Percentiles rank a stretch among this genome's conserved stretches.
Conservation (phyloP, 768 basidiomycete genomes). For the Boletus pseudopeckii region DNA sequence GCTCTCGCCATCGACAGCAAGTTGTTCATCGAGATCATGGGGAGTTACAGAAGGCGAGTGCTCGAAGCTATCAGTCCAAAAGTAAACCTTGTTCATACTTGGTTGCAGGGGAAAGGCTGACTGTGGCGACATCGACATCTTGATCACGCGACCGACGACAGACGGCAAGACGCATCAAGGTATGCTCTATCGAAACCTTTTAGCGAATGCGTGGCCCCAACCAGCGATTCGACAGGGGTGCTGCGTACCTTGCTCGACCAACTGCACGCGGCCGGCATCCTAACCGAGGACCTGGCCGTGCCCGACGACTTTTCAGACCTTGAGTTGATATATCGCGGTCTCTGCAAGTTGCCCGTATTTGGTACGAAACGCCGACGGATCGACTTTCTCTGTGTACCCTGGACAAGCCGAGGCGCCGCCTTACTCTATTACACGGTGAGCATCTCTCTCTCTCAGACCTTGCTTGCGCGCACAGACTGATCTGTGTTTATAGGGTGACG, state of each 20-base stretch:
- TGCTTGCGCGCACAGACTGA: background rate
- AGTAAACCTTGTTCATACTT: background rate
- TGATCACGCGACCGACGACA: constrained; percentile 70
- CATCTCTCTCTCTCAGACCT: constrained; percentile 21
- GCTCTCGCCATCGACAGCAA: constrained; percentile 69
- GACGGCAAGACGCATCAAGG: constrained; percentile 79
- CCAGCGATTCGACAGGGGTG: constrained; percentile 42
- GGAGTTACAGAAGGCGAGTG: constrained; percentile 72
- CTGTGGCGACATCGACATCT: constrained; percentile 90
- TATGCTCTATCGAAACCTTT: constrained; percentile 21
- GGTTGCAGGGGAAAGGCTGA: constrained; percentile 63
- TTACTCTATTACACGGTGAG: constrained; percentile 85
- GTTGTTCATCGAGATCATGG: constrained; percentile 84
- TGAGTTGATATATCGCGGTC: constrained; percentile 79
- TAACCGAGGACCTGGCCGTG: constrained; percentile 77
- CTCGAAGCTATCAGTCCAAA: background rate
- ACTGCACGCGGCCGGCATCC: constrained; percentile 54
- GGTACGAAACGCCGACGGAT: constrained; percentile 63
- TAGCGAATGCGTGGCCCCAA: background rate
- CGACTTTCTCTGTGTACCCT: constrained; percentile 83
- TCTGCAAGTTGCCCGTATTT: constrained; percentile 57
- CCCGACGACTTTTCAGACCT: constrained; percentile 66
- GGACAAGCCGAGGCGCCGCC: constrained; percentile 74
- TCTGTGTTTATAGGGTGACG: constrained; percentile 60
- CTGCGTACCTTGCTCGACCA: constrained; percentile 53